Conservation (phyloP, 2,329 filamentous ascomycete species). For the Phaeosphaeria sp. region DNA sequence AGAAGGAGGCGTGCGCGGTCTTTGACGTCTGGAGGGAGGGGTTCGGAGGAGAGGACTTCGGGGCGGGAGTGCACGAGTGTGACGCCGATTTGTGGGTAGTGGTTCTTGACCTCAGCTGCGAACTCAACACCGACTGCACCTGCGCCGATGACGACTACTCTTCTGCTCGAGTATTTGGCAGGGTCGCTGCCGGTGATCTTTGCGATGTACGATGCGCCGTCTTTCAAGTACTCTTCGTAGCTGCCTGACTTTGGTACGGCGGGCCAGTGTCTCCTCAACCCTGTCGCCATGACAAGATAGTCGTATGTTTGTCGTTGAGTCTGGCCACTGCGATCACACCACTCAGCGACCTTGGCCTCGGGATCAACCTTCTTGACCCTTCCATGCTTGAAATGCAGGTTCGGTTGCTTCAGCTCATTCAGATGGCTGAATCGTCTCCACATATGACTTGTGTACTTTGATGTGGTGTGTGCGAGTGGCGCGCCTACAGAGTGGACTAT, state of each 20-base stretch:
- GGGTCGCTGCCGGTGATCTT: constrained; percentile 41
- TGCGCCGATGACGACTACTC: constrained; percentile 77
- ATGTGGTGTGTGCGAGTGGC: constrained; percentile 72
- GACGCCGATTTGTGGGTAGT: constrained; percentile 70
- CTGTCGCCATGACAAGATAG: constrained; percentile 76
- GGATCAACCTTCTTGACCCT: constrained; percentile 68
- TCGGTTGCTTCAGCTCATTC: constrained; percentile 67
- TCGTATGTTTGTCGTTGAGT: constrained; percentile 65
- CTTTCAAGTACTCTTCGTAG: constrained; percentile 68
- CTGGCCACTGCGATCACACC: constrained; percentile 59
- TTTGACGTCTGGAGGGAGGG: constrained; percentile 73
- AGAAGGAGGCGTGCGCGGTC: constrained; percentile 66
- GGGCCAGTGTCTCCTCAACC: constrained; percentile 73
- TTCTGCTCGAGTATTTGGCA: constrained; percentile 43
- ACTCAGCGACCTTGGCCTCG: constrained; percentile 64
- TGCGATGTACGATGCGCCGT: constrained; percentile 67
- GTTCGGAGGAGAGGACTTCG: constrained; percentile 75
- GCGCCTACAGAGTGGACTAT: constrained; percentile 78
- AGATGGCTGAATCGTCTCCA: constrained; percentile 76
- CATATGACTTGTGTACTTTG: constrained; percentile 68
- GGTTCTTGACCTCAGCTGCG: constrained; percentile 76
- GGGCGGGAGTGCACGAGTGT: constrained; percentile 76
- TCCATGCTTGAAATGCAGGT: constrained; percentile 71
- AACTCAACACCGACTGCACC: constrained; percentile 84
- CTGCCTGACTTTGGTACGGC: constrained; percentile 72